Evolutionary conservation across 1,284 basidiomycete genomes (phyloP), one percentile per base, ranked within the genome.

Genomic region (Xerocomus minutiporus): DNA sequence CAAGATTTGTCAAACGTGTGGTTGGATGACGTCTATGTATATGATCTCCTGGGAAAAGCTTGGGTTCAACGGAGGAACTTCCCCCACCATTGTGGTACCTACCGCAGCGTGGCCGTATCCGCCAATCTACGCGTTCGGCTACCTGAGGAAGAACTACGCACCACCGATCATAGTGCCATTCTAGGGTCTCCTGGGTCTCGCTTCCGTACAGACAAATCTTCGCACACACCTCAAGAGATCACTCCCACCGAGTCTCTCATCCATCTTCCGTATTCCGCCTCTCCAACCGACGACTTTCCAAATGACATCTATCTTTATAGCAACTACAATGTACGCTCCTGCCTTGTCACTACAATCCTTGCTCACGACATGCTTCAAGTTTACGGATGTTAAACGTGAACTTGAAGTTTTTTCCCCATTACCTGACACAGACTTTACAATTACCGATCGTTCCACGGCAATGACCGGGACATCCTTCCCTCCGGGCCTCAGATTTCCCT

Each of bases 351-450:
- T 43, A 8, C 38, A 25, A 41, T 50, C 23, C 20, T 41, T 34
- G n/a, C 68, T 68, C 57, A 56, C 67, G 39, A 50, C 41, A 34
- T 50, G 6, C 48, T 55, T 50, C 42, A 61, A 94, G 86, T 95
- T 95, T 73, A 93, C 92, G 55, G 92, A 95, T 67, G 94, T 97
- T 52, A 89, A 92, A 62, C 87, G 94, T 43, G 92, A 96, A 68
- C 80, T 97, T 39, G 91, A 96, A 73, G 79, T 95, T 26, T 83
- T 96, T 62, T 83, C 85, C 5, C 89, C 91, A 0, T 75, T 84
- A 23, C 85, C 88, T 0, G 80, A 82, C 58, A 75, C 78, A n/a
- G 82, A 86, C 59, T 88, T 87, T 66, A 77, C 79, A 17, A 78
- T 92, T 59, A 75, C 81, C 58, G 83, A 93, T 68, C 81, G 83